phyloP scores from a whole-genome alignment of 2,329 filamentous ascomycete species.

The Nigrospora oryzae region DNA sequence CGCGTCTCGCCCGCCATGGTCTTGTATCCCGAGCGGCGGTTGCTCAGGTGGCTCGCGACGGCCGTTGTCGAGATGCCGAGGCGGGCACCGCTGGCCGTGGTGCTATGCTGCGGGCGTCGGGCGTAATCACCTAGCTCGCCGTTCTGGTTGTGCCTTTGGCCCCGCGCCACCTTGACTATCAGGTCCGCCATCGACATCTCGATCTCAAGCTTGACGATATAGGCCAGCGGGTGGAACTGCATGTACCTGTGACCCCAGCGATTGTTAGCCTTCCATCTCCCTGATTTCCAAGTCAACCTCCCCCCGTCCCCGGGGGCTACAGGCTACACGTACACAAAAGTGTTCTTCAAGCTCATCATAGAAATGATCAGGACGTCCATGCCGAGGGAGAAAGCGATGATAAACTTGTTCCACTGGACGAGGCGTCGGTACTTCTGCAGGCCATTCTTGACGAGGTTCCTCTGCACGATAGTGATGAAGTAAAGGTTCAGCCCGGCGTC shows the following conservation, averaged over 20 bases:
- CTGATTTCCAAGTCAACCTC: no score
- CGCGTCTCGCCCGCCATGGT: background rate
- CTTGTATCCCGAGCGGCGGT: no score
- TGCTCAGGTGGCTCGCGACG: background rate
- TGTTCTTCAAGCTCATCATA: conserved; percentile 35
- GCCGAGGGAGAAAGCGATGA: conserved; percentile 32
- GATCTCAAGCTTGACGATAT: conserved; percentile 43
- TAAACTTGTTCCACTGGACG: conserved; percentile 34
- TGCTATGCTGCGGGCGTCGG: background rate
- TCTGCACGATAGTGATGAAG: conserved; percentile 36
- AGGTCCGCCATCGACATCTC: conserved; percentile 45
- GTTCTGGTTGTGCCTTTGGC: background rate
- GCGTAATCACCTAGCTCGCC: background rate
- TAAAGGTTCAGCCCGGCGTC: conserved; percentile 40
- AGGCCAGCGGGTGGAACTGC: conserved; percentile 43
- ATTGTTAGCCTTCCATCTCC: no score
- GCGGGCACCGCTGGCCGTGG: background rate
- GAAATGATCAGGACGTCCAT: conserved; percentile 33
- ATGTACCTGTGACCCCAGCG: conserved; percentile 22
- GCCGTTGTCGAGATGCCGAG: background rate
- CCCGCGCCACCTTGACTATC: conserved; percentile 27
- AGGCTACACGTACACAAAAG: conserved; percentile 24
- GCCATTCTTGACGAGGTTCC: conserved; percentile 34
- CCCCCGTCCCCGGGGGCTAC: no score
- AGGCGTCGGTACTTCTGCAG: conserved; percentile 38